phyloP scores from a whole-genome alignment of 2,329 filamentous ascomycete genomes.

The Chrysoporthe cubensis region DNA sequence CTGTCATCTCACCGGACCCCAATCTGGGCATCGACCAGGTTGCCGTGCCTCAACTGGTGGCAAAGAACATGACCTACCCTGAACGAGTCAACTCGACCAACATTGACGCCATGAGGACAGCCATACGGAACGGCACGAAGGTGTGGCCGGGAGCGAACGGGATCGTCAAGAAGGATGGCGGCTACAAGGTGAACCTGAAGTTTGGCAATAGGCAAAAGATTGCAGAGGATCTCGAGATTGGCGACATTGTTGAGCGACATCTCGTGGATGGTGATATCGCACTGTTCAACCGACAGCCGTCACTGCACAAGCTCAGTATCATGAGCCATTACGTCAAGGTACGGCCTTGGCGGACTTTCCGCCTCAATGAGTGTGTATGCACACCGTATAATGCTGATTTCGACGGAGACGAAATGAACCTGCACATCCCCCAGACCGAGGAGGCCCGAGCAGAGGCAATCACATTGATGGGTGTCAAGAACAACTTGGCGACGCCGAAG shows the following conservation, averaged over 20 bases:
- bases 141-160: slow-evolving; percentile 89
- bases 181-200: slow-evolving; percentile 74
- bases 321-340: slow-evolving; percentile 94
- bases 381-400: slow-evolving; percentile 99
- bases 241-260: slow-evolving; percentile 92
- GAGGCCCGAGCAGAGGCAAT: slow-evolving; percentile 95
- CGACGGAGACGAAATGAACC: slow-evolving; percentile 98
- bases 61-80: slow-evolving; percentile 94
- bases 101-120: slow-evolving; percentile 75
- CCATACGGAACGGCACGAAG: slow-evolving; percentile 74
- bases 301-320: slow-evolving; percentile 97
- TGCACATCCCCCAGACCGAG: slow-evolving; percentile 97
- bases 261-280: slow-evolving; percentile 95
- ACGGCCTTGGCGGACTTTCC: slow-evolving; percentile 92
- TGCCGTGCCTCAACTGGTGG: slow-evolving; percentile 87
- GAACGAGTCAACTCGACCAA: slow-evolving; percentile 87
- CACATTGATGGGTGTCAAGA: slow-evolving; percentile 95
- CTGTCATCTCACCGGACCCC: slow-evolving; percentile 96
- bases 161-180: slow-evolving; percentile 68
- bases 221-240: slow-evolving; percentile 76
- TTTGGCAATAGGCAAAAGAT: slow-evolving; percentile 72
- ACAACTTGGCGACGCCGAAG: slow-evolving; percentile 94
- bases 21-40: slow-evolving; percentile 94
- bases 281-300: slow-evolving; percentile 96
- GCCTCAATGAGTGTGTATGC: slow-evolving; percentile 97